Conservation (phyloP, 164 flowering plant genomes). For the Umbilicus rupestris region DNA sequence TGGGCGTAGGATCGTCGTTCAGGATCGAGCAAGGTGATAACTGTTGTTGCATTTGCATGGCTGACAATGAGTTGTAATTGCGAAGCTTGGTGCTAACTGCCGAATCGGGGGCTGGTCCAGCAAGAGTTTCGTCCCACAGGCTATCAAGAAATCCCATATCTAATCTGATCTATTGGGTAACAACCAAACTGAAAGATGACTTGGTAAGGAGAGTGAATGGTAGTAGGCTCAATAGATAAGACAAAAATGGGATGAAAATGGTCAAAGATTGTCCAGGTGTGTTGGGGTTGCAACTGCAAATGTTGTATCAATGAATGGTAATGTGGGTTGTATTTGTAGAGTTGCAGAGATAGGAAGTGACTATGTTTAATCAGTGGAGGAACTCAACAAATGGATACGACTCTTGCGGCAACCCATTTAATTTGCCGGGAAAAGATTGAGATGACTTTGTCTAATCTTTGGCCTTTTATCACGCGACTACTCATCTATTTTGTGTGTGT, state of each 20-base stretch:
- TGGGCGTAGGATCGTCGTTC: slow-evolving; percentile 11
- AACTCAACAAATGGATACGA: background rate
- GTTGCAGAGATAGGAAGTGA: background rate
- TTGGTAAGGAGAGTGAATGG: background rate
- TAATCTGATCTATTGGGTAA: background rate
- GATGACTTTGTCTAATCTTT: too few species aligned
- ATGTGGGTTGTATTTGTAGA: background rate
- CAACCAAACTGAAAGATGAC: background rate
- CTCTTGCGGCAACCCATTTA: background rate
- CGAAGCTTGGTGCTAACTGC: slow-evolving; percentile 48
- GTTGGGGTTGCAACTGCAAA: background rate
- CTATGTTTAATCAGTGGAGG: background rate
- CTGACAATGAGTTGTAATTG: slow-evolving; percentile 36
- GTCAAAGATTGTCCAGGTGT: background rate
- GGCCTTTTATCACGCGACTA: too few species aligned
- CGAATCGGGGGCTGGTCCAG: slow-evolving; percentile 65
- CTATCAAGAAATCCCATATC: slow-evolving; percentile 64
- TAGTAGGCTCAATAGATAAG: background rate
- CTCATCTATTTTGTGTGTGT: too few species aligned
- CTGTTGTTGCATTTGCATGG: slow-evolving; percentile 17
- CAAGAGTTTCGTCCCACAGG: slow-evolving; percentile 86
- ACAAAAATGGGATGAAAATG: background rate
- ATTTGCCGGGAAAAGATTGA: too few species aligned
- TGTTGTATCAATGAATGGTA: background rate
- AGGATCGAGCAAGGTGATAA: too few species aligned